Evolutionary conservation across 1,284 basidiomycete genomes (phyloP).

Genomic region (Ceratobasidium sp.): DNA sequence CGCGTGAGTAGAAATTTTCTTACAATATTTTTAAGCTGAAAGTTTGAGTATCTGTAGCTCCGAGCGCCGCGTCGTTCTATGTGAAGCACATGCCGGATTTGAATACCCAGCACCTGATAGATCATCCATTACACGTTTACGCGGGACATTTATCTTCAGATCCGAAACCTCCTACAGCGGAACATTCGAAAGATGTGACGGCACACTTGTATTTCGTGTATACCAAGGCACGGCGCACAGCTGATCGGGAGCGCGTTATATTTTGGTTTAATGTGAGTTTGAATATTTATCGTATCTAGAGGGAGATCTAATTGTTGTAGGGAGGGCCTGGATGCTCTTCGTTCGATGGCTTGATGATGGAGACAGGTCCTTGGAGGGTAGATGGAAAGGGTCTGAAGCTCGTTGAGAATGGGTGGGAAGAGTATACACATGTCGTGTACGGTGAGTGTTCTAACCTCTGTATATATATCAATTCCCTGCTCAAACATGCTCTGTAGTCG

Average conservation of each 20-base stretch:
- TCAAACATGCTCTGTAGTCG: slow-evolving; percentile 69
- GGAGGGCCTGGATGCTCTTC: slow-evolving; percentile 97
- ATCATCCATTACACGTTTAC: slow-evolving; percentile 81
- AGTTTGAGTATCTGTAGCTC: slow-evolving; percentile 23
- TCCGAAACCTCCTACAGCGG: slow-evolving; percentile 67
- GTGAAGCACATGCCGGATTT: slow-evolving; percentile 83
- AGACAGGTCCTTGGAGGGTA: slow-evolving; percentile 91
- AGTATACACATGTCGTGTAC: slow-evolving; percentile 97
- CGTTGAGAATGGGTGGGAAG: slow-evolving; percentile 96
- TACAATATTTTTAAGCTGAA: neutral
- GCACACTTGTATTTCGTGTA: slow-evolving; percentile 93
- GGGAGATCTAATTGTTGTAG: slow-evolving; percentile 60
- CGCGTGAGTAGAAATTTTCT: slow-evolving; percentile 13
- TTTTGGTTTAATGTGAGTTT: slow-evolving; percentile 94
- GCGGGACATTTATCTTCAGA: slow-evolving; percentile 87
- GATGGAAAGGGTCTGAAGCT: slow-evolving; percentile 84
- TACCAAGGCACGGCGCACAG: slow-evolving; percentile 87
- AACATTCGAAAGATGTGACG: slow-evolving; percentile 70
- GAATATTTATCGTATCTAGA: slow-evolving; percentile 47
- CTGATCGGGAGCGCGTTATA: slow-evolving; percentile 89
- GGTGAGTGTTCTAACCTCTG: slow-evolving; percentile 65
- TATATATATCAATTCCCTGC: slow-evolving; percentile 8
- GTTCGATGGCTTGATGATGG: slow-evolving; percentile 98
- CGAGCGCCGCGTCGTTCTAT: slow-evolving; percentile 85
- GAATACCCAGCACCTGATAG: slow-evolving; percentile 69